Percentiles rank a stretch among this genome's conserved stretches.
These are phyloP conservation scores for Umbelopsis vinacea DNA, from an alignment of 192 early-diverging fungal species.

Conservation along the genomic window DNA sequence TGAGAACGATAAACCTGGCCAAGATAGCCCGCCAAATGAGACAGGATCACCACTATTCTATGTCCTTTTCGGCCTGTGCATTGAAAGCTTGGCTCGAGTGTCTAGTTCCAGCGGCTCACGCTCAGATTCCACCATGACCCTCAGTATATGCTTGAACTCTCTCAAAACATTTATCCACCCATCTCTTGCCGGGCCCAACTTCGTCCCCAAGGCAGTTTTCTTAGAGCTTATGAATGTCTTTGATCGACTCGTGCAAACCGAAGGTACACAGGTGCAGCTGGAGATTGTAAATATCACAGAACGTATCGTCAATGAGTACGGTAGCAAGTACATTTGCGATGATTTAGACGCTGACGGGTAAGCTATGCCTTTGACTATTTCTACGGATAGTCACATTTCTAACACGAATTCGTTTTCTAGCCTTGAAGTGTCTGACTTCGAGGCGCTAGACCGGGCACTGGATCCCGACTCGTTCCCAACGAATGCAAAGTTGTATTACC, in stretches of 20 bases:
- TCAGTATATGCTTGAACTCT: constrained; percentile 56
- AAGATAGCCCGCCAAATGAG: constrained; percentile 32
- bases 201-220: constrained; percentile 57
- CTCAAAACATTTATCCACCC: constrained; percentile 59
- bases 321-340: constrained; percentile 37
- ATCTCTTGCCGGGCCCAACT: constrained; percentile 36
- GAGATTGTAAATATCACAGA: constrained; percentile 56
- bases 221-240: constrained; percentile 73
- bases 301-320: constrained; percentile 51
- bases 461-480: constrained; percentile 41
- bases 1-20: constrained; percentile 25
- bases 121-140: constrained; percentile 40
- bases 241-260: constrained; percentile 73
- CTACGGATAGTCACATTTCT: too few relatives aligned
- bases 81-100: constrained; percentile 58
- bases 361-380: background rate
- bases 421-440: constrained; percentile 18
- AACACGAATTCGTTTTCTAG: background rate
- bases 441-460: constrained; percentile 30
- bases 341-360: constrained; percentile 41
- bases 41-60: constrained; percentile 46
- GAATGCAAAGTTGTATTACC: constrained; percentile 45
- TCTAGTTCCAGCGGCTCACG: constrained; percentile 40
- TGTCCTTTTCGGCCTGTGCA: constrained; percentile 74
- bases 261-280: constrained; percentile 61